A percentile compares a stretch with the other conserved stretches of the same genome.
These are phyloP conservation scores for Colletotrichum truncatum DNA, from an alignment of 2,329 filamentous ascomycete genomes.

Conservation along the genomic window DNA sequence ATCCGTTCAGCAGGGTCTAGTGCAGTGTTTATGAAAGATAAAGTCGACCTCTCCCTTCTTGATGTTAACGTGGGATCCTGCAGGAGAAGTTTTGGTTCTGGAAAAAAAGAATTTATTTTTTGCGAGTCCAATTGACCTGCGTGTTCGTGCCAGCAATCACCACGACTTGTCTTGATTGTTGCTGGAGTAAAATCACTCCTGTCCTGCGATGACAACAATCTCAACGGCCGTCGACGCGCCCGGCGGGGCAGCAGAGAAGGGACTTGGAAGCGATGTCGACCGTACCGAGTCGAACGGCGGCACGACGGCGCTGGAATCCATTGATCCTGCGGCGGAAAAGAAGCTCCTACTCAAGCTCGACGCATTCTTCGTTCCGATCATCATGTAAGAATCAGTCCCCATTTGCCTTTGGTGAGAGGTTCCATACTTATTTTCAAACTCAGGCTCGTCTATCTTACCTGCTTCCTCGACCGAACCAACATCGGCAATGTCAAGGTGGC, in stretches of 20 bases:
- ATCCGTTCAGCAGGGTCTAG: neutral
- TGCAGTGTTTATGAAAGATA: conserved; percentile 5
- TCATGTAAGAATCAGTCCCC: conserved; percentile 46
- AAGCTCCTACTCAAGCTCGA: conserved; percentile 44
- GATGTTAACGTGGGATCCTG: neutral
- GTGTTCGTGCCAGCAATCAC: too few species aligned
- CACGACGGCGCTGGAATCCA: conserved; percentile 29
- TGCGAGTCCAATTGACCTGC: too few species aligned
- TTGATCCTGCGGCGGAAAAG: conserved; percentile 39
- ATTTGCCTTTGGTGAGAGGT: neutral
- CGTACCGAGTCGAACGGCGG: conserved; percentile 19
- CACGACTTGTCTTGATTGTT: too few species aligned
- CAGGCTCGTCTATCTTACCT: conserved; percentile 59
- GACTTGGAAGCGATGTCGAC: conserved; percentile 14
- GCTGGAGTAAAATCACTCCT: too few species aligned
- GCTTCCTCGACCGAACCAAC: conserved; percentile 63
- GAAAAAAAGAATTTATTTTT: too few species aligned
- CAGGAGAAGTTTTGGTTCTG: too few species aligned
- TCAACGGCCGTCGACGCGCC: neutral
- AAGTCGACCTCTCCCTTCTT: conserved; percentile 8
- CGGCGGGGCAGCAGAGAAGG: conserved; percentile 11
- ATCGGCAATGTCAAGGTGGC: conserved; percentile 60
- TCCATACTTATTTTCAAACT: too few species aligned
- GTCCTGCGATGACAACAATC: conserved; percentile 7
- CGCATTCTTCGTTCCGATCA: conserved; percentile 48